Evolutionary conservation across 257 asterid genomes (phyloP).

Genomic region (Nicotiana knightiana): DNA sequence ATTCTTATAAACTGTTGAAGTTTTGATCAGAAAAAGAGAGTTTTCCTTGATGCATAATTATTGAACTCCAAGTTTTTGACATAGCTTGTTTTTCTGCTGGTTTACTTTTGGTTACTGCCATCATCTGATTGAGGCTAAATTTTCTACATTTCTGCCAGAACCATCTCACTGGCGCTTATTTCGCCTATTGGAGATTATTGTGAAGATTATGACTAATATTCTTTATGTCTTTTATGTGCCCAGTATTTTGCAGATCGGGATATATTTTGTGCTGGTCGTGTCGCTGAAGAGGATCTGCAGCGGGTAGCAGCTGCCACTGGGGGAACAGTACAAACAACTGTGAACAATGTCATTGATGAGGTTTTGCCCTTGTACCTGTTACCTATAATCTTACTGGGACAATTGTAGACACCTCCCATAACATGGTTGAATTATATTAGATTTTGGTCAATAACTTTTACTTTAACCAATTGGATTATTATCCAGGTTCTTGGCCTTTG

Average conservation of each 20-base stretch:
- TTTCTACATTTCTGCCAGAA: background rate
- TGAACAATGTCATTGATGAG: conserved; percentile 82
- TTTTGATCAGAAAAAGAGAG: background rate
- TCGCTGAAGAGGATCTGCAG: conserved; percentile 76
- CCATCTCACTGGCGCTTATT: background rate
- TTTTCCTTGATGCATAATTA: background rate
- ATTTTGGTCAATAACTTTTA: background rate
- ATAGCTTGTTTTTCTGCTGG: background rate
- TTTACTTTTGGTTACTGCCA: background rate
- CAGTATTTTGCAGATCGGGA: conserved; percentile 97
- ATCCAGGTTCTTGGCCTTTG: conserved; percentile 78
- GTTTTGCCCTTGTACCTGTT: conserved; percentile 28
- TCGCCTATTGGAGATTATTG: background rate
- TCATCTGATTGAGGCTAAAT: background rate
- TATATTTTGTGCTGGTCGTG: conserved; percentile 95
- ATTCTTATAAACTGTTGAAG: background rate
- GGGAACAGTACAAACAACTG: conserved; percentile 89
- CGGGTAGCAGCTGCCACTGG: conserved; percentile 91
- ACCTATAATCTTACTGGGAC: background rate
- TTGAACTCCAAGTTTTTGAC: background rate
- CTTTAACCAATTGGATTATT: conserved; percentile 5
- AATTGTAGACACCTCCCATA: background rate
- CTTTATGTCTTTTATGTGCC: conserved; percentile 11
- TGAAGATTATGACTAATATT: background rate
- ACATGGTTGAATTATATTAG: background rate